These are phyloP conservation scores for Yamadazyma atmosphaerica DNA, from an alignment of 1,139 yeast species.

Conservation along the genomic window DNA sequence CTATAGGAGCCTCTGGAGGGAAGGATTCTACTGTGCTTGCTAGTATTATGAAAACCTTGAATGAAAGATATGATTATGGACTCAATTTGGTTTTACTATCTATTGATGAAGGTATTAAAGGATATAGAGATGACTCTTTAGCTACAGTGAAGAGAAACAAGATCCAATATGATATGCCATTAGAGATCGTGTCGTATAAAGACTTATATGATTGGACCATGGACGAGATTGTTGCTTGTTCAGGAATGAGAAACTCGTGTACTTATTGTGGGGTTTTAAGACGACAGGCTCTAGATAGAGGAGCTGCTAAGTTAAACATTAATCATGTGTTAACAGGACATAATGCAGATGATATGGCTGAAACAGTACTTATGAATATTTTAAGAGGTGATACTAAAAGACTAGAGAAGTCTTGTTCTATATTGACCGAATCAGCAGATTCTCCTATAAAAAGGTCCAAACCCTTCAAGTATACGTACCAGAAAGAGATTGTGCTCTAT, in stretches of 20 bases:
- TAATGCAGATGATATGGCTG: slow-evolving; percentile 99
- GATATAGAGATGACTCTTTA: slow-evolving; percentile 94
- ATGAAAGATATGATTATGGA: slow-evolving; percentile 87
- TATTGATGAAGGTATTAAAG: slow-evolving; percentile 96
- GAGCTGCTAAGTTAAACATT: slow-evolving; percentile 86
- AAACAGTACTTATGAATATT: slow-evolving; percentile 92
- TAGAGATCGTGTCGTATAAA: slow-evolving; percentile 85
- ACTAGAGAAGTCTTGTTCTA: slow-evolving; percentile 84
- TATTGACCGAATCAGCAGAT: slow-evolving; percentile 77
- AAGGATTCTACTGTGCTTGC: slow-evolving; percentile 97
- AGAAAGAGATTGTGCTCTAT: slow-evolving; percentile 94
- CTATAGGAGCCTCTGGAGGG: slow-evolving; percentile 98
- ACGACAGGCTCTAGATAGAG: slow-evolving; percentile 94
- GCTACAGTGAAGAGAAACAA: slow-evolving; percentile 96
- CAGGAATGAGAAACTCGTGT: slow-evolving; percentile 92
- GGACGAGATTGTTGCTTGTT: slow-evolving; percentile 96
- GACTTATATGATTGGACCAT: slow-evolving; percentile 95
- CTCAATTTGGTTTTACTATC: slow-evolving; percentile 77
- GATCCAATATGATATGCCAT: slow-evolving; percentile 81
- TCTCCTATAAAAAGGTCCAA: slow-evolving; percentile 88
- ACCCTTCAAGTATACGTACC: slow-evolving; percentile 94
- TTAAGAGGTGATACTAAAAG: slow-evolving; percentile 96
- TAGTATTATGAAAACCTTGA: slow-evolving; percentile 78
- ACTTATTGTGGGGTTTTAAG: slow-evolving; percentile 98
- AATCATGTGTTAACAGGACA: slow-evolving; percentile 96